Percentiles rank a stretch among this genome's conserved stretches.
Conservation (phyloP, 495 filamentous ascomycete species). For the Aspergillus funiculosus region DNA sequence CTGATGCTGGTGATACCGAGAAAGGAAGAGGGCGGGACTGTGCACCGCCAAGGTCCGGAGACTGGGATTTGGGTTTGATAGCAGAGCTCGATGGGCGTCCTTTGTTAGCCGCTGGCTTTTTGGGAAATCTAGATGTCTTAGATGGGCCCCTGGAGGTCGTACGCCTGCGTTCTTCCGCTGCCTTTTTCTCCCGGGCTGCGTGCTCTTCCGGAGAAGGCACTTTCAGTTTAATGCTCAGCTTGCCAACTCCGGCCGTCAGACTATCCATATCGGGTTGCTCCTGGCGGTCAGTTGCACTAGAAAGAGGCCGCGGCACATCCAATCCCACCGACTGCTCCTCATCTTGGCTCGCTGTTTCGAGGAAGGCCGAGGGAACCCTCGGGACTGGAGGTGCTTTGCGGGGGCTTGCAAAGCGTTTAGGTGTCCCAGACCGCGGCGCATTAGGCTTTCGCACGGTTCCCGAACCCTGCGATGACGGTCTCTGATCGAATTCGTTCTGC, state of each 20-base stretch:
- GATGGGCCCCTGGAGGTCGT: conserved; percentile 13
- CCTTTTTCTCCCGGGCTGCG: conserved; percentile 50
- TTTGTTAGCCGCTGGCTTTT: conserved; percentile 10
- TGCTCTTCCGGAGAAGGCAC: conserved; percentile 66
- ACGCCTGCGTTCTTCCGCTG: conserved; percentile 30
- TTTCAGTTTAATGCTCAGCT: conserved; percentile 63
- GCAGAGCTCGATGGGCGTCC: not conserved
- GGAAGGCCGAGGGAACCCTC: conserved; percentile 33
- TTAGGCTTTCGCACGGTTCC: conserved; percentile 38
- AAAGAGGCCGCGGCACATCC: not conserved
- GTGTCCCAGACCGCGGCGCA: conserved; percentile 41
- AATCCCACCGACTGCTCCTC: not conserved
- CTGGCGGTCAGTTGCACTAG: not conserved
- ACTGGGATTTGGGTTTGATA: not conserved
- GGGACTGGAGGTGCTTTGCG: conserved; percentile 45
- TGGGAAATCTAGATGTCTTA: conserved; percentile 24
- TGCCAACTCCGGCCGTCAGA: conserved; percentile 63
- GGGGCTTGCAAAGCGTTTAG: conserved; percentile 36
- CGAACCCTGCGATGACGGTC: conserved; percentile 21
- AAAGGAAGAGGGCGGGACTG: not conserved
- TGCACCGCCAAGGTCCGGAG: not conserved
- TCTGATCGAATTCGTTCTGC: conserved; percentile 12
- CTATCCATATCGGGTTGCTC: conserved; percentile 50
- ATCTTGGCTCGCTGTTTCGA: conserved; percentile 19
- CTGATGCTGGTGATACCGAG: not conserved